These are phyloP conservation scores for Fusarium virguliforme DNA, from an alignment of 2,329 filamentous ascomycete genomes.

Conservation along the genomic window DNA sequence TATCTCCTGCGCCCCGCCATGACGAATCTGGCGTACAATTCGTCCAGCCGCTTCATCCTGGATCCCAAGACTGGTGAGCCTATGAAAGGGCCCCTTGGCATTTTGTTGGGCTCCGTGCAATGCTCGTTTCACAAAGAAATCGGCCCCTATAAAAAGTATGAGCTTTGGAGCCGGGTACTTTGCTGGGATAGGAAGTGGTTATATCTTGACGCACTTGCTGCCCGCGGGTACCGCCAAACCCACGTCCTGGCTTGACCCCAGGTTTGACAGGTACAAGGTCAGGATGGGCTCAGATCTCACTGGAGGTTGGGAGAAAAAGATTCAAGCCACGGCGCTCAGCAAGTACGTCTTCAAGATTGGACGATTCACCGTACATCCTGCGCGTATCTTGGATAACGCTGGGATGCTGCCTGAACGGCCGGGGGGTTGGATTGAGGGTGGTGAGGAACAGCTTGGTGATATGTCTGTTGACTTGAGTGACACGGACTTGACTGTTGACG, in stretches of 20 bases:
- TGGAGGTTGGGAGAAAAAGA: background rate
- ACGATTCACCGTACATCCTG: slow-evolving; percentile 1
- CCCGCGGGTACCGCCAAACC: slow-evolving; percentile 12
- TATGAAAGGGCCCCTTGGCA: background rate
- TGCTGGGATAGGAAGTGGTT: slow-evolving; percentile 29
- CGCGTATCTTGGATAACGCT: slow-evolving; percentile 4
- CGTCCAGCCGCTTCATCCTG: background rate
- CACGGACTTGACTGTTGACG: background rate
- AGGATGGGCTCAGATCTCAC: background rate
- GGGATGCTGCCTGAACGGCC: slow-evolving; percentile 1
- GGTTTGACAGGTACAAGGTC: background rate
- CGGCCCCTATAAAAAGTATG: background rate
- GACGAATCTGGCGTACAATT: background rate
- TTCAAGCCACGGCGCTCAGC: slow-evolving; percentile 15
- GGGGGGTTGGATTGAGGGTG: slow-evolving; percentile 17
- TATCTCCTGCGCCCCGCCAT: slow-evolving; percentile 3
- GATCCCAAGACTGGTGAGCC: background rate
- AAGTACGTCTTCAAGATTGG: slow-evolving; percentile 22
- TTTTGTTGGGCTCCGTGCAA: background rate
- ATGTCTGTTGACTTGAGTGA: background rate
- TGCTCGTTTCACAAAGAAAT: slow-evolving; percentile 4
- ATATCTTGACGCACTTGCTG: slow-evolving; percentile 19
- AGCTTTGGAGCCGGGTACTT: slow-evolving; percentile 21
- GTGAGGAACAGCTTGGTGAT: background rate
- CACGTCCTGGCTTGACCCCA: background rate